Conservation (phyloP, 2,329 filamentous ascomycete genomes). For the Neocucurbitaria cava region DNA sequence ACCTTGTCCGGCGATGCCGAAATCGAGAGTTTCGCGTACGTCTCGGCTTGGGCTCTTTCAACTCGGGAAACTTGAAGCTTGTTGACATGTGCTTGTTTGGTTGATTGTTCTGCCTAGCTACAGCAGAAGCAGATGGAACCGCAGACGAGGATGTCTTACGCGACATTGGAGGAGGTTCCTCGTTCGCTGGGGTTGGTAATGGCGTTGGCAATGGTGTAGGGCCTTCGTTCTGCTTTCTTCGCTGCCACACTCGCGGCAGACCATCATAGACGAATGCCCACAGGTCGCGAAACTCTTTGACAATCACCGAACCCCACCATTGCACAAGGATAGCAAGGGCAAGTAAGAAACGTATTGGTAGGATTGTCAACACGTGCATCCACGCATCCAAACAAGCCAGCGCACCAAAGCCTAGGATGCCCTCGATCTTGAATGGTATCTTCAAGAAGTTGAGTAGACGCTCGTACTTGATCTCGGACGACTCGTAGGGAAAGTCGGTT, state of each 20-base stretch:
- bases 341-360: conserved; percentile 86
- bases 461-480: conserved; percentile 89
- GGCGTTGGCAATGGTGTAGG: conserved; percentile 36
- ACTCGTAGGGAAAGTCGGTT: conserved; percentile 81
- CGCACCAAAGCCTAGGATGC: conserved; percentile 84
- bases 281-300: conserved; percentile 75
- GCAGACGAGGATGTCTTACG: conserved; percentile 33
- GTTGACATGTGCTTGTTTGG: conserved; percentile 31
- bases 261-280: conserved; percentile 80
- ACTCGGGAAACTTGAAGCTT: conserved; percentile 36
- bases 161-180: conserved; percentile 32
- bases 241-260: conserved; percentile 77
- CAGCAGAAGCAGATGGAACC: conserved; percentile 20
- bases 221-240: conserved; percentile 55
- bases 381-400: conserved; percentile 93
- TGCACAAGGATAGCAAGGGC: conserved; percentile 76
- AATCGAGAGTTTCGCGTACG: conserved; percentile 42
- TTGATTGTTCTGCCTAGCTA: conserved; percentile 32
- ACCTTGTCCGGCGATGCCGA: conserved; percentile 77
- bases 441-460: conserved; percentile 87
- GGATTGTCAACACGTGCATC: conserved; percentile 95
- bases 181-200: conserved; percentile 35
- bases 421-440: conserved; percentile 81
- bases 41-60: conserved; percentile 36
- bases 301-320: conserved; percentile 79